phyloP scores from a whole-genome alignment of 2,329 filamentous ascomycete genomes.

The Diaporthe helianthi region DNA sequence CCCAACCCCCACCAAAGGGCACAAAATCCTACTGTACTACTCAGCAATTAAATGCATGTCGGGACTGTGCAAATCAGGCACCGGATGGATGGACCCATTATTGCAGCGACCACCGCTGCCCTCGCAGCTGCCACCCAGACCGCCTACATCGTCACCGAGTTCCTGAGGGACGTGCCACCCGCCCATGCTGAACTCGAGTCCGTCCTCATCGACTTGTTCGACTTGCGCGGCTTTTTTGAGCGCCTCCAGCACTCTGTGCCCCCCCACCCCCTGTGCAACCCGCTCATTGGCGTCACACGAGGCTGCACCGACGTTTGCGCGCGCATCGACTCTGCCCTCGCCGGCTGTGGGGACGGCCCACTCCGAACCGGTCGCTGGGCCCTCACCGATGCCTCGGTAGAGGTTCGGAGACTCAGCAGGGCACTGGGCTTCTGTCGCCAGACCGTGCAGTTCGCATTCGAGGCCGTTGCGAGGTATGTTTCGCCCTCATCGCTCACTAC shows the following conservation, averaged over 20 bases:
- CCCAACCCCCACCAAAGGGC: not conserved
- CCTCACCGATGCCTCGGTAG: conserved; percentile 22
- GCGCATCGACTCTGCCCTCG: conserved; percentile 25
- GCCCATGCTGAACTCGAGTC: conserved; percentile 31
- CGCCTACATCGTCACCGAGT: conserved; percentile 18
- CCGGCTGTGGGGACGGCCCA: conserved; percentile 27
- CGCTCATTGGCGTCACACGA: conserved; percentile 21
- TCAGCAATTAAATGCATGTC: not conserved
- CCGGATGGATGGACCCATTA: conserved; percentile 30
- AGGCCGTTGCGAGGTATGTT: conserved; percentile 30
- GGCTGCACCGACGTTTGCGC: conserved; percentile 29
- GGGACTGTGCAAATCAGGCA: not conserved
- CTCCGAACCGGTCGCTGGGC: conserved; percentile 30
- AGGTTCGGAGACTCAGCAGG: conserved; percentile 23
- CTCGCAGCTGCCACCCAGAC: conserved; percentile 27
- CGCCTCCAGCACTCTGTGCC: not conserved
- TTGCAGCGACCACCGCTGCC: conserved; percentile 31
- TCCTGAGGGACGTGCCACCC: conserved; percentile 29
- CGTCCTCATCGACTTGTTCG: conserved; percentile 26
- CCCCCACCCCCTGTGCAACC: conserved; percentile 1
- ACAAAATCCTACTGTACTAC: not conserved
- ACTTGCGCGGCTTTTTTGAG: conserved; percentile 22
- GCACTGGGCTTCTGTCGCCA: conserved; percentile 27
- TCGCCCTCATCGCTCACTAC: not conserved
- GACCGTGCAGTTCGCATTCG: conserved; percentile 26